Conservation (phyloP, 83 land plant species). For the Picea engelmannii region DNA sequence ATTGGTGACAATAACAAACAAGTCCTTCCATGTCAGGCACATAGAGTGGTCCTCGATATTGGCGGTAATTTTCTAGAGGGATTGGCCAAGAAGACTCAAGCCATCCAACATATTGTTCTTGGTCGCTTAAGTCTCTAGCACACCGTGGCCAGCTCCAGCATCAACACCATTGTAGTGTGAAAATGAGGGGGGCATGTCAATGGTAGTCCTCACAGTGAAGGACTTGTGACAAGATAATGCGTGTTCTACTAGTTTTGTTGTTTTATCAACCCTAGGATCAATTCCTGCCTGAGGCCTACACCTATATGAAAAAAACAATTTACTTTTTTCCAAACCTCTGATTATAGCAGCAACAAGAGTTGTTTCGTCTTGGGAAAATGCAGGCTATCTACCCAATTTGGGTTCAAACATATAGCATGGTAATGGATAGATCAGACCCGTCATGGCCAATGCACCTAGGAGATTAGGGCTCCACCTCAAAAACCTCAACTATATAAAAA, state of each 20-base stretch:
- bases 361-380: too few species aligned
- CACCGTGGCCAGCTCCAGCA: neutral
- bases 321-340: too few species aligned
- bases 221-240: conserved; percentile 4
- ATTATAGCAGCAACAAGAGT: too few species aligned
- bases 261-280: too few species aligned
- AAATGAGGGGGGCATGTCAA: conserved; percentile 12
- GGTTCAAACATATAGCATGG: too few species aligned
- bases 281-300: too few species aligned
- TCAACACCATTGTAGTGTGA: neutral
- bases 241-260: neutral
- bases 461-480: too few species aligned
- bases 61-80: conserved; percentile 11
- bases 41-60: conserved; percentile 5
- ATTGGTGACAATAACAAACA: conserved; percentile 44
- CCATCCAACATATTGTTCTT: neutral
- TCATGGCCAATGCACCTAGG: too few species aligned
- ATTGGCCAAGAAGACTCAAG: conserved; percentile 12
- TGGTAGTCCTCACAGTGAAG: neutral
- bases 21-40: conserved; percentile 48
- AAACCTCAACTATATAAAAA: too few species aligned
- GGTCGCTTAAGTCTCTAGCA: neutral
- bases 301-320: too few species aligned
- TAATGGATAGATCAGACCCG: too few species aligned
- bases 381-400: too few species aligned